Base-by-base conservation (phyloP, 176 grass and related monocot genomes). In the Rhynchospora tenuis region DNA sequence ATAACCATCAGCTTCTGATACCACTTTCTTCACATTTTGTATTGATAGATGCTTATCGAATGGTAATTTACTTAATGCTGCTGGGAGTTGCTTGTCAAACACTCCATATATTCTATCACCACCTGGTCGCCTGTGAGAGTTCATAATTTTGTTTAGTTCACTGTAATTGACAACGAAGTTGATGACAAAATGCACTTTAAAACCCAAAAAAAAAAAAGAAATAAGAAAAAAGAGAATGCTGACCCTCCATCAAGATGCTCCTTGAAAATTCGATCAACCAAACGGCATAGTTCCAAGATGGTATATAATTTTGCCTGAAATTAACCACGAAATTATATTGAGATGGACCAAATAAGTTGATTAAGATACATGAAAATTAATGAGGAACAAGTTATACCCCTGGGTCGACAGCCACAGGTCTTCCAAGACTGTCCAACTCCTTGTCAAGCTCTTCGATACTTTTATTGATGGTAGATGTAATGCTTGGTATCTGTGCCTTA, bases 241-340 rank as follows among this genome's bases (percentile, higher is more conserved):
- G 7, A 91, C 92, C 92, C 92, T 87, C 92, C 92, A 48, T 94
- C 92, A 46, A 94, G 87, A 87, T 94, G 92, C 73, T 94, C 92
- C 83, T 94, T 91, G 88, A 94, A 94, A 81, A 94, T 83, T 46
- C 85, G 76, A 81, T 94, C 86, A 80, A 94, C 90, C 22, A 89
- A 89, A 55, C 89, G 92, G 31, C 92, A 94, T 44, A 91, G 82
- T 79, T 89, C 89, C 82, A 94, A 73, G 71, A 94, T 91, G 52
- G 92, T 94, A 84, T 94, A 94, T 66, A 91, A 70, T 63, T 94
- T 86, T 7, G 89, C 92, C 92, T 94, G 69, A 75, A 79, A 59
- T 67, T 83, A 89, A 12, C 64, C 26, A 47, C 16, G 83, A 74
- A 62, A 57, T 51, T 54, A 31, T 80, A 24, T 73, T 69, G 74